Evolutionary conservation across 2,329 filamentous ascomycete species (phyloP).

Genomic region (Pseudohalonectria lignicola): DNA sequence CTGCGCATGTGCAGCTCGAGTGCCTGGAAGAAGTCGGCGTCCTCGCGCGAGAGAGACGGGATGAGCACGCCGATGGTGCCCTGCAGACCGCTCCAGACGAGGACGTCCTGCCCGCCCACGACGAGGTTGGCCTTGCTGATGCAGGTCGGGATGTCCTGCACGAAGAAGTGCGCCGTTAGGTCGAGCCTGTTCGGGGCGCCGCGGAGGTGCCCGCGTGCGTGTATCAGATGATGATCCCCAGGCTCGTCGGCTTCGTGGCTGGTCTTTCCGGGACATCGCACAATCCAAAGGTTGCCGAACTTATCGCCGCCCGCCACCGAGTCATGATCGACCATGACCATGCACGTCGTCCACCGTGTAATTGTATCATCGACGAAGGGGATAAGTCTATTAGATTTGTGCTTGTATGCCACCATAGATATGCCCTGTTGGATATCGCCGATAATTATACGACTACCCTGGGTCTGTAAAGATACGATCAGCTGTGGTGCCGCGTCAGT

Average conservation of each 20-base stretch:
- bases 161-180: slow-evolving; percentile 79
- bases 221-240: slow-evolving; percentile 79
- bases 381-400: slow-evolving; percentile 80
- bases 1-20: slow-evolving; percentile 79
- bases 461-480: slow-evolving; percentile 82
- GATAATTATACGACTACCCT: slow-evolving; percentile 83
- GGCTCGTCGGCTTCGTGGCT: slow-evolving; percentile 89
- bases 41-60: slow-evolving; percentile 82
- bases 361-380: slow-evolving; percentile 88
- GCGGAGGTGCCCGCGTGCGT: slow-evolving; percentile 82
- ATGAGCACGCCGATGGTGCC: slow-evolving; percentile 90
- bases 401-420: slow-evolving; percentile 89
- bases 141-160: slow-evolving; percentile 84
- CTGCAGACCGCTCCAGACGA: slow-evolving; percentile 90
- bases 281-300: slow-evolving; percentile 91
- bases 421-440: slow-evolving; percentile 89
- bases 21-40: slow-evolving; percentile 95
- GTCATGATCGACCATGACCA: slow-evolving; percentile 95
- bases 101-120: slow-evolving; percentile 79
- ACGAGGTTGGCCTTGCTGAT: slow-evolving; percentile 84
- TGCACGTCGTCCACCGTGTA: slow-evolving; percentile 81
- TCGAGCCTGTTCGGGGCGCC: slow-evolving; percentile 77
- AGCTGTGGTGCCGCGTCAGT: slow-evolving; percentile 66
- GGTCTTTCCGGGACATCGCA: slow-evolving; percentile 76
- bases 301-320: slow-evolving; percentile 92